These are phyloP conservation scores for Penicillium sp. DNA, from an alignment of 2,329 filamentous ascomycete genomes.

Conservation along the genomic window DNA sequence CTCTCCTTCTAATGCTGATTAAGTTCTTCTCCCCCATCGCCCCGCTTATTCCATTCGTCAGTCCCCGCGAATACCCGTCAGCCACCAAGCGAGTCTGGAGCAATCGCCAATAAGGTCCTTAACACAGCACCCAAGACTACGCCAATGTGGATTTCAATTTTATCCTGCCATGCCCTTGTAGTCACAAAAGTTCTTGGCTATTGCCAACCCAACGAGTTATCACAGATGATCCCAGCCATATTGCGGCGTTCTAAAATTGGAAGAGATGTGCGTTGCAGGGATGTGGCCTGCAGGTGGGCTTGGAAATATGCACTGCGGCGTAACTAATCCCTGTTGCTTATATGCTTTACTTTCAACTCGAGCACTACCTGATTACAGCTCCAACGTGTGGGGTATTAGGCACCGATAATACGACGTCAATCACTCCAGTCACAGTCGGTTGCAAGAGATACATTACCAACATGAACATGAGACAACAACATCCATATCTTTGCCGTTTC, in stretches of 20 bases:
- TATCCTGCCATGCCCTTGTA: background rate
- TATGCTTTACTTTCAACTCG: too few relatives aligned
- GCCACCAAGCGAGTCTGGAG: background rate
- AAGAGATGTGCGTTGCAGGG: constrained; percentile 5
- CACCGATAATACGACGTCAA: background rate
- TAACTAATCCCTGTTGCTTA: background rate
- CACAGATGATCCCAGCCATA: background rate
- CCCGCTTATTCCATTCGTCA: constrained; percentile 4
- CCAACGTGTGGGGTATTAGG: background rate
- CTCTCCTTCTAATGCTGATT: background rate
- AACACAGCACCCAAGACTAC: background rate
- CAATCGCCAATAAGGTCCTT: background rate
- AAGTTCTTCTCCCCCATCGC: constrained; percentile 2
- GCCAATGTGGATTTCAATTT: constrained; percentile 3
- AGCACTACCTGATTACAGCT: too few relatives aligned
- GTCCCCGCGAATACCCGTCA: background rate
- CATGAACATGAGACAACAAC: background rate
- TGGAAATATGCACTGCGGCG: background rate
- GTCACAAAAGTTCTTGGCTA: background rate
- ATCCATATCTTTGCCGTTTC: background rate
- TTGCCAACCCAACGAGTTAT: background rate
- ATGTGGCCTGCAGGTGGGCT: constrained; percentile 1
- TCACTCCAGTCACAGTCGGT: background rate
- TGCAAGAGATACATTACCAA: background rate
- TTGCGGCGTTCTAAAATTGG: constrained; percentile 1